Conservation (phyloP, 2,329 filamentous ascomycete genomes). For the Ceratocystis destructans region DNA sequence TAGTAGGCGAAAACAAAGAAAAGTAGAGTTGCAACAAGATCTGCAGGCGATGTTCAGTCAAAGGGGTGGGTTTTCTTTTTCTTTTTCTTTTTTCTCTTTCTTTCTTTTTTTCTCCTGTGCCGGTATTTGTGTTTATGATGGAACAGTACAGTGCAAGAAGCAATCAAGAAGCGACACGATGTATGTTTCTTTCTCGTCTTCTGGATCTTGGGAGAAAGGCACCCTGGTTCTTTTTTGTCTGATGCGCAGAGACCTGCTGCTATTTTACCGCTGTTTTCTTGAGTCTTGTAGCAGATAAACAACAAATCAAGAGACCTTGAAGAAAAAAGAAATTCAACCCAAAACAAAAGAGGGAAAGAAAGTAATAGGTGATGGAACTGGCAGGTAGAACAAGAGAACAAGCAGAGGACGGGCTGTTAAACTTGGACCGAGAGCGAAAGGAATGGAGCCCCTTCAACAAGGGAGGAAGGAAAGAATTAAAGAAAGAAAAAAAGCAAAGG, state of each 20-base stretch:
- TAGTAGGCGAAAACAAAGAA: not conserved
- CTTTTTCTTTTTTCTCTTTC: constrained; percentile 2
- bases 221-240: not conserved
- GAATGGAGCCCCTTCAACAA: constrained; percentile 1
- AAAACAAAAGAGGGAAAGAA: too few species aligned
- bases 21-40: not conserved
- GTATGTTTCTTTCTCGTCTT: not conserved
- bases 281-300: not conserved
- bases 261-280: not conserved
- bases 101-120: not conserved
- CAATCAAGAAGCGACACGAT: not conserved
- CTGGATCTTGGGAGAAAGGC: not conserved
- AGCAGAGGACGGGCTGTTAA: not conserved
- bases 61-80: not conserved
- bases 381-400: not conserved
- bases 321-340: not conserved
- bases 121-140: not conserved
- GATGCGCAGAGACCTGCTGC: not conserved
- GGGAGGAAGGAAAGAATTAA: not conserved
- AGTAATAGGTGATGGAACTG: too few species aligned
- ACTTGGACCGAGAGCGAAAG: not conserved
- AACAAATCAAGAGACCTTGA: not conserved
- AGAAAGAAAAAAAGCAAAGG: not conserved
- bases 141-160: not conserved
- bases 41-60: not conserved